Evolutionary conservation across 140 eudicot species (phyloP).

Genomic region (Stevia rebaudiana): DNA sequence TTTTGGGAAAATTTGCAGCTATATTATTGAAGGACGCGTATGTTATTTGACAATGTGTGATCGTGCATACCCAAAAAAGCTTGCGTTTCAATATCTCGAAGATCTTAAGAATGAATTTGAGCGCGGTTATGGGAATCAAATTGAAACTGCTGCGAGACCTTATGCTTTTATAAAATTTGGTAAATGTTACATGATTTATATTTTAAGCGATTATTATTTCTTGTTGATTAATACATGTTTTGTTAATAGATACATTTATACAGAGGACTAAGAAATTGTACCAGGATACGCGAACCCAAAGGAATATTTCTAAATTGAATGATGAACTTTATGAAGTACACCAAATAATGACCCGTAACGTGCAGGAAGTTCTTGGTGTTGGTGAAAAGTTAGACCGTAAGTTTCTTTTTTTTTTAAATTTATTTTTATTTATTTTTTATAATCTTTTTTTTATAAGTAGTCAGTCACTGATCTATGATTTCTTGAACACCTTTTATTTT

Average conservation of each 20-base stretch:
- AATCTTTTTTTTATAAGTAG: too few relatives aligned
- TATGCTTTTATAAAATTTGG: constrained; percentile 96
- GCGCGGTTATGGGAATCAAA: constrained; percentile 77
- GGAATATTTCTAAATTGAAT: constrained; percentile 81
- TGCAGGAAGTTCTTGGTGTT: constrained; percentile 98
- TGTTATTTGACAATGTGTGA: constrained; percentile 98
- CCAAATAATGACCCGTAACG: constrained; percentile 98
- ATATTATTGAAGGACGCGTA: constrained; percentile 85
- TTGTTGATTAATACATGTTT: not conserved
- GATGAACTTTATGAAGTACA: constrained; percentile 98
- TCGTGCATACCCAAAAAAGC: constrained; percentile 94
- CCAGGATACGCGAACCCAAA: constrained; percentile 91
- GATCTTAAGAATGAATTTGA: constrained; percentile 93
- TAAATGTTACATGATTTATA: constrained; percentile 8
- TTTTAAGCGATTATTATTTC: not conserved
- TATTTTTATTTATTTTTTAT: too few relatives aligned
- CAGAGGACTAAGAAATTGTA: constrained; percentile 88
- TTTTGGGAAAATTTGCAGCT: constrained; percentile 51
- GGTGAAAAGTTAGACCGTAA: constrained; percentile 99
- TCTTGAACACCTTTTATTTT: not conserved
- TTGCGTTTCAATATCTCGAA: constrained; percentile 88
- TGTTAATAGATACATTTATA: constrained; percentile 67
- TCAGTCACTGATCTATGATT: not conserved
- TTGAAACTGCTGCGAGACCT: constrained; percentile 97
- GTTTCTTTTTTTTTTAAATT: constrained; percentile 22